Evolutionary conservation across 805 yeast species (phyloP).

Genomic region (Myxozyma melibiosi): DNA sequence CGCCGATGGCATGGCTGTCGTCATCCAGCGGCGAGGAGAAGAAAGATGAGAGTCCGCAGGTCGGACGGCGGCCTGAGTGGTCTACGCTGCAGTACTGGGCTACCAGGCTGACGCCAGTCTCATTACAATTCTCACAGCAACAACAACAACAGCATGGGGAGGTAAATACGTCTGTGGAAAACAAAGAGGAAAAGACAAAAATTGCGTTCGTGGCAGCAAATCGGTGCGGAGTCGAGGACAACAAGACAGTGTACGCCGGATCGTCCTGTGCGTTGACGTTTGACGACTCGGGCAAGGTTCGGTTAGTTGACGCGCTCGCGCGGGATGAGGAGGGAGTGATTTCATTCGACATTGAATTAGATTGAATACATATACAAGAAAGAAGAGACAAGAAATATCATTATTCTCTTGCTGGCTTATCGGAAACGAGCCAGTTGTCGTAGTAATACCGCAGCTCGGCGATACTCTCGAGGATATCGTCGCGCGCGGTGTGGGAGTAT

Average conservation of each 20-base stretch:
- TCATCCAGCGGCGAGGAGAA: constrained; percentile 22
- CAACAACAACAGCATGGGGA: too few relatives aligned
- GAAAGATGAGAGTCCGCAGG: neutral
- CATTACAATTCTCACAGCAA: constrained; percentile 44
- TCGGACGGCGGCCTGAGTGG: constrained; percentile 45
- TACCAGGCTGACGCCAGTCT: constrained; percentile 64
- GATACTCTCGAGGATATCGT: constrained; percentile 88
- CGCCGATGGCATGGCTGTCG: constrained; percentile 85
- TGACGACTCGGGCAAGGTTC: constrained; percentile 7
- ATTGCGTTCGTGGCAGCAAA: constrained; percentile 61
- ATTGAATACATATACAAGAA: neutral
- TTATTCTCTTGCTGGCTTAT: neutral
- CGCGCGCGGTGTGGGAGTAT: constrained; percentile 79
- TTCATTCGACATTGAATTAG: constrained; percentile 2
- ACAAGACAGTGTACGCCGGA: constrained; percentile 57
- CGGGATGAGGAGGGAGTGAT: constrained; percentile 16
- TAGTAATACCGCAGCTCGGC: constrained; percentile 77
- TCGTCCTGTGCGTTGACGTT: constrained; percentile 47
- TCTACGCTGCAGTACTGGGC: constrained; percentile 74
- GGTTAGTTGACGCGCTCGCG: neutral
- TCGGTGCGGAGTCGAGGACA: constrained; percentile 76
- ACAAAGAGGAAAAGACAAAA: constrained; percentile 10
- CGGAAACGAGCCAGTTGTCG: constrained; percentile 54
- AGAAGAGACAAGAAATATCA: neutral
- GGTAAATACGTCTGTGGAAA: constrained; percentile 27